phyloP scores from a whole-genome alignment of 2,329 filamentous ascomycete species.

The Podosphaera aphanis region DNA sequence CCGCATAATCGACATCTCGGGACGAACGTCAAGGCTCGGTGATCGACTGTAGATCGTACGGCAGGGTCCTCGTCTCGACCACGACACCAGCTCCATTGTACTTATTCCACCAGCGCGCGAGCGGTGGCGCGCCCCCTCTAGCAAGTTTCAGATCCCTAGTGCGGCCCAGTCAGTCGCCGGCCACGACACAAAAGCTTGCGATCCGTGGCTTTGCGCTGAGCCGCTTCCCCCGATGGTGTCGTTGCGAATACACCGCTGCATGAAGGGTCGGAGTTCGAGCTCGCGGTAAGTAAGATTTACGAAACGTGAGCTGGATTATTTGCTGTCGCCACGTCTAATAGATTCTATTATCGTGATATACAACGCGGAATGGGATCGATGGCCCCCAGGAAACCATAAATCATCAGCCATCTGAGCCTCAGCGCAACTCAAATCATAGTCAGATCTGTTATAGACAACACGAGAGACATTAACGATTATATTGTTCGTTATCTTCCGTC shows the following conservation, averaged over 20 bases:
- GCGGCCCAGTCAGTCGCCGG: not conserved
- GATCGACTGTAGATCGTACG: not conserved
- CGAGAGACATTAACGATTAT: too few species aligned
- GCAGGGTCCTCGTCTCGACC: not conserved
- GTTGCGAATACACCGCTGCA: not conserved
- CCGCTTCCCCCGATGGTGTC: not conserved
- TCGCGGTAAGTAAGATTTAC: not conserved
- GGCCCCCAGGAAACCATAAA: too few species aligned
- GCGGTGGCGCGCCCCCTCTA: too few species aligned
- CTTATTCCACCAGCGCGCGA: too few species aligned
- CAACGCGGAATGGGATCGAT: not conserved
- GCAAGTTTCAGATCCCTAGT: not conserved
- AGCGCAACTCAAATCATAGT: too few species aligned
- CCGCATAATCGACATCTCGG: not conserved
- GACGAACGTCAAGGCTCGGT: not conserved
- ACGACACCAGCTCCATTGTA: not conserved
- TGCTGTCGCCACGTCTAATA: not conserved
- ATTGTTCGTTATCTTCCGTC: too few species aligned
- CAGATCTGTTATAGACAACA: too few species aligned
- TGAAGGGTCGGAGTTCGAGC: not conserved
- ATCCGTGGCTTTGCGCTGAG: not conserved
- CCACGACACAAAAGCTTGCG: not conserved
- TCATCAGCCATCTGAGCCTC: too few species aligned
- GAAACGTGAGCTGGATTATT: not conserved
- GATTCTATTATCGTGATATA: not conserved